Percentiles rank a stretch among this genome's conserved stretches.
Evolutionary conservation across 768 basidiomycete genomes (phyloP).

Genomic region (Boletus sp.): DNA sequence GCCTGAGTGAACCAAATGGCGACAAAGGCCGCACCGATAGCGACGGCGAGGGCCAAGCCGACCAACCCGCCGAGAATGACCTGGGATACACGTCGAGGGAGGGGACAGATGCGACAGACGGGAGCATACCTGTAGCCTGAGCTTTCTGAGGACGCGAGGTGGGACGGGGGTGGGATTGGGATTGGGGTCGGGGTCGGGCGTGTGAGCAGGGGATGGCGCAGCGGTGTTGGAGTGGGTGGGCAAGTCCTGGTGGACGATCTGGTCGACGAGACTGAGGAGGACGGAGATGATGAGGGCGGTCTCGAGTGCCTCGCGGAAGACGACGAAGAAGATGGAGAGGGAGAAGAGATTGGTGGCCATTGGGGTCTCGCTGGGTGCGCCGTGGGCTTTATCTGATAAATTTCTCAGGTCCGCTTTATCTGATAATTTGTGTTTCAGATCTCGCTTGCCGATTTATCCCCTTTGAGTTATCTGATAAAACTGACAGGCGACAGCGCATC

Average conservation of each 20-base stretch:
- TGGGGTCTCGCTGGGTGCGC: background rate
- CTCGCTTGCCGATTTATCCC: too few species aligned
- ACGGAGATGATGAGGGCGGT: constrained; percentile 91
- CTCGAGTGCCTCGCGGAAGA: constrained; percentile 93
- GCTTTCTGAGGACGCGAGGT: constrained; percentile 56
- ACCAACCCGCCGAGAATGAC: constrained; percentile 71
- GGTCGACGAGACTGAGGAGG: constrained; percentile 87
- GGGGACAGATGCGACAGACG: background rate
- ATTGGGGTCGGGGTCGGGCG: constrained; percentile 19
- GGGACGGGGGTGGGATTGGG: constrained; percentile 28
- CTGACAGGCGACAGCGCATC: too few species aligned
- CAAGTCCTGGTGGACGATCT: constrained; percentile 48
- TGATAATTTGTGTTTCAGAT: too few species aligned
- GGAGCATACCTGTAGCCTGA: constrained; percentile 58
- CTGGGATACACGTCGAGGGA: constrained; percentile 31
- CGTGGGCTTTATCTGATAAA: constrained; percentile 2
- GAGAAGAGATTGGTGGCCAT: constrained; percentile 62
- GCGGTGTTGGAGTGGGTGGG: background rate
- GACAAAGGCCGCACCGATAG: constrained; percentile 89
- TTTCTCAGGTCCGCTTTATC: background rate
- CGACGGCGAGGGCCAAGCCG: constrained; percentile 76
- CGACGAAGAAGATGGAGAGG: constrained; percentile 93
- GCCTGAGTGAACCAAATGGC: constrained; percentile 95
- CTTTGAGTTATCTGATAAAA: constrained; percentile 3
- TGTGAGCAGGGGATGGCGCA: background rate